Evolutionary conservation across 2,329 filamentous ascomycete genomes (phyloP).

Genomic region (Hymenotorrendiella dingleyae): DNA sequence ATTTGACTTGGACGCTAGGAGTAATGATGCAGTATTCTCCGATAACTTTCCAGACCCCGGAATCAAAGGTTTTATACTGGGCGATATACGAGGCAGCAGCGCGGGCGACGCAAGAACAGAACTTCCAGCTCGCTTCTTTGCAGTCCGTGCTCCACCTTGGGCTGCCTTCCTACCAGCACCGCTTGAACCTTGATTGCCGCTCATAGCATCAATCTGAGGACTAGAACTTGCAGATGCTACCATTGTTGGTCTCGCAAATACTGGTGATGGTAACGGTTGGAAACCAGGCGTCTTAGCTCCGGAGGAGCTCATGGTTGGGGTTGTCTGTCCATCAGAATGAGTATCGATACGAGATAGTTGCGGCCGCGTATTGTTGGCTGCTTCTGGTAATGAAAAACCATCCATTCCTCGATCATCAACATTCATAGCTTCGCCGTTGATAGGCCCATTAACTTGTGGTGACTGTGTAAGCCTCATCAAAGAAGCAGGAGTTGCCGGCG

Average conservation of each 20-base stretch:
- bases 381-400: constrained; percentile 68
- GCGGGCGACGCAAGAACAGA: constrained; percentile 81
- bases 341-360: constrained; percentile 46
- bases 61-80: constrained; percentile 86
- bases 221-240: constrained; percentile 43
- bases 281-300: constrained; percentile 33
- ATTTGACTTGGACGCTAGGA: constrained; percentile 91
- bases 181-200: constrained; percentile 39
- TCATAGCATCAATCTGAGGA: constrained; percentile 46
- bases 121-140: constrained; percentile 66
- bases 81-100: constrained; percentile 81
- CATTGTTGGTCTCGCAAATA: constrained; percentile 28
- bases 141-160: constrained; percentile 45
- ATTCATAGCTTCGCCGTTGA: constrained; percentile 40
- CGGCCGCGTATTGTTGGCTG: constrained; percentile 48
- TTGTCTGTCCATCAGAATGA: constrained; percentile 43
- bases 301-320: constrained; percentile 45
- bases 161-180: constrained; percentile 45
- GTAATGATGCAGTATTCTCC: constrained; percentile 59
- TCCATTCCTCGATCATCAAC: constrained; percentile 52
- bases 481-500: constrained; percentile 80
- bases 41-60: constrained; percentile 53
- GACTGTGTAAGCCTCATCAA: constrained; percentile 65
- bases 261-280: constrained; percentile 40
- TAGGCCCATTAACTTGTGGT: constrained; percentile 29